These are phyloP conservation scores for Melanomma pulvis-pyrius DNA, from an alignment of 495 filamentous ascomycete species.

Conservation along the genomic window DNA sequence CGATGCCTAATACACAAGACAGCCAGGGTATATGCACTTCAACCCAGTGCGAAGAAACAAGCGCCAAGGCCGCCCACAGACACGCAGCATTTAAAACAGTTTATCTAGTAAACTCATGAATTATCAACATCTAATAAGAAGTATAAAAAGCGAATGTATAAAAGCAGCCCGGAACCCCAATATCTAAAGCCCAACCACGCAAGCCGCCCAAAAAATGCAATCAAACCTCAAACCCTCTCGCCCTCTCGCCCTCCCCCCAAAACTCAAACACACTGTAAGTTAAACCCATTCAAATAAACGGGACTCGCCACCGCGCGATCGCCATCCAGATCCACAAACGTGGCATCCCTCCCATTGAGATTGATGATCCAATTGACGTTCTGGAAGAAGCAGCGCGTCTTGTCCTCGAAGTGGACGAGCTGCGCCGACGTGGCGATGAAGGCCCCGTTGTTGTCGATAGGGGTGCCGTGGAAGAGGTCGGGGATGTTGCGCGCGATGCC, in stretches of 20 bases:
- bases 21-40: too few species aligned
- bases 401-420: slow-evolving; percentile 1
- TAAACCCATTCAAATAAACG: slow-evolving; percentile 8
- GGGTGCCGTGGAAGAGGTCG: slow-evolving; percentile 9
- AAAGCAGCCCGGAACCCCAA: background rate
- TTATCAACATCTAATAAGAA: too few species aligned
- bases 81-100: too few species aligned
- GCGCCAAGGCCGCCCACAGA: too few species aligned
- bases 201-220: background rate
- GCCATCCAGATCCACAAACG: slow-evolving; percentile 10
- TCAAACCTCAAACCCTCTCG: background rate
- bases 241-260: background rate
- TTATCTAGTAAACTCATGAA: too few species aligned
- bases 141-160: slow-evolving; percentile 4
- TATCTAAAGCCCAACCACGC: background rate
- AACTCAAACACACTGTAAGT: slow-evolving; percentile 6
- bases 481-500: slow-evolving; percentile 4
- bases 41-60: too few species aligned
- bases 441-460: slow-evolving; percentile 5
- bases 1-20: too few species aligned
- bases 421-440: slow-evolving; percentile 4
- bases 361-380: slow-evolving; percentile 10
- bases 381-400: slow-evolving; percentile 16
- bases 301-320: background rate
- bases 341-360: background rate